phyloP scores from a whole-genome alignment of 1,139 yeast genomes.

The Kurtzmaniella quercitrusa region DNA sequence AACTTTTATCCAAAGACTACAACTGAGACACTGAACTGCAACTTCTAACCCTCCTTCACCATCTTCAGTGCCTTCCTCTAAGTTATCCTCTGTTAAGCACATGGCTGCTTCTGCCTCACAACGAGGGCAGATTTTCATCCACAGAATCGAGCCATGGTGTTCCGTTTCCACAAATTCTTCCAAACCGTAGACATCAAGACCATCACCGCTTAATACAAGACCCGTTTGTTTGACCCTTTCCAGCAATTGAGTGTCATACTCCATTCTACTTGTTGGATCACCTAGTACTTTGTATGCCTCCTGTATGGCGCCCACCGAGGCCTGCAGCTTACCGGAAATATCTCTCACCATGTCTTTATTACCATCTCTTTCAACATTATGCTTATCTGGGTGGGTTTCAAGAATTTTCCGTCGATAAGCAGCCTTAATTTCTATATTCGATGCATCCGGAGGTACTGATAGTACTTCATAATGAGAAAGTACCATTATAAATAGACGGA shows the following conservation, averaged over 20 bases:
- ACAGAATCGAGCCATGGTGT: slow-evolving; percentile 16
- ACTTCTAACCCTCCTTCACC: slow-evolving; percentile 61
- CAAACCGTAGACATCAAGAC: slow-evolving; percentile 60
- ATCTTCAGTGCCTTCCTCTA: slow-evolving; percentile 46
- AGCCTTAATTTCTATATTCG: slow-evolving; percentile 38
- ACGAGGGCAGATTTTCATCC: slow-evolving; percentile 66
- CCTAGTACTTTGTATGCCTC: slow-evolving; percentile 56
- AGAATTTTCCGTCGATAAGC: slow-evolving; percentile 64
- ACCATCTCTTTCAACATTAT: neutral
- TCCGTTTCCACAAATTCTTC: slow-evolving; percentile 48
- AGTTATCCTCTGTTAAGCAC: slow-evolving; percentile 53
- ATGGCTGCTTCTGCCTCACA: slow-evolving; percentile 60
- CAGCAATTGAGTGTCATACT: slow-evolving; percentile 47
- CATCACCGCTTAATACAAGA: slow-evolving; percentile 53
- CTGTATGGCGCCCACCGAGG: slow-evolving; percentile 39
- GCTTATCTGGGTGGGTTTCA: slow-evolving; percentile 73
- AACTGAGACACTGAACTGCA: slow-evolving; percentile 71
- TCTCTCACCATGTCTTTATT: neutral
- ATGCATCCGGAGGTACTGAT: slow-evolving; percentile 38
- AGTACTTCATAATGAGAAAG: slow-evolving; percentile 47
- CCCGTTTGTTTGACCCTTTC: slow-evolving; percentile 43
- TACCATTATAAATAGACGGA: slow-evolving; percentile 8
- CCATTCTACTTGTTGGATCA: slow-evolving; percentile 30
- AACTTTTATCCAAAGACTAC: slow-evolving; percentile 82
- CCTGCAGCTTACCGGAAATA: neutral